These are phyloP conservation scores for Fagopyrum esculentum DNA, from an alignment of 148 eudicot genomes.

Conservation along the genomic window DNA sequence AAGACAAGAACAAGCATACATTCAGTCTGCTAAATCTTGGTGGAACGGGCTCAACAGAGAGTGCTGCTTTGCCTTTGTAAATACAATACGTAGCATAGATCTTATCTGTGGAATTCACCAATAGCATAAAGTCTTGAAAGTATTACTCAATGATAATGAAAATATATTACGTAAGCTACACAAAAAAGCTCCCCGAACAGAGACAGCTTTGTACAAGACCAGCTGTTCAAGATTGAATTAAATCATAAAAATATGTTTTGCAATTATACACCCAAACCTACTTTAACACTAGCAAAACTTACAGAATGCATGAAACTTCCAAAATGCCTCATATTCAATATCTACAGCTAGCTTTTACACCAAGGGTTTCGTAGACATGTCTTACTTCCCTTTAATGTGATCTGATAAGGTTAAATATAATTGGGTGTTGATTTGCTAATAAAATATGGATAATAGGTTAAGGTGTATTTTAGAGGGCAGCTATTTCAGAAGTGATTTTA, in stretches of 20 bases:
- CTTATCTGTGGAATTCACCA: slow-evolving; percentile 23
- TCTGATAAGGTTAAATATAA: background rate
- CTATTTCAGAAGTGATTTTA: background rate
- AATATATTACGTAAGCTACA: background rate
- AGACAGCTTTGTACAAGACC: background rate
- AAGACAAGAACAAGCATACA: slow-evolving; percentile 35
- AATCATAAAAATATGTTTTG: background rate
- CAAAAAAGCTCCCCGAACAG: background rate
- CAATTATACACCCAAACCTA: background rate
- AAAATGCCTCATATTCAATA: background rate
- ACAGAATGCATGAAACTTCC: background rate
- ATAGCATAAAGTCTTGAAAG: slow-evolving; percentile 20
- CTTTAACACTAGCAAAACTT: background rate
- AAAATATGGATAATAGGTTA: background rate
- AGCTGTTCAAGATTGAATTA: background rate
- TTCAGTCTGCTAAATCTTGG: slow-evolving; percentile 50
- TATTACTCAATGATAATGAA: background rate
- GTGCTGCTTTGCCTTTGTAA: slow-evolving; percentile 91
- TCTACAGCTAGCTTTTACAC: background rate
- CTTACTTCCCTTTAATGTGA: background rate
- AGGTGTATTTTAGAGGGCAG: background rate
- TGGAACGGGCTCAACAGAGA: slow-evolving; percentile 54
- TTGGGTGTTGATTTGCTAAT: background rate
- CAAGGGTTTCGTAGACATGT: background rate
- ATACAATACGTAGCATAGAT: slow-evolving; percentile 49